phyloP scores from a whole-genome alignment of 2,329 filamentous ascomycete species.

The Botrytis cinerea region DNA sequence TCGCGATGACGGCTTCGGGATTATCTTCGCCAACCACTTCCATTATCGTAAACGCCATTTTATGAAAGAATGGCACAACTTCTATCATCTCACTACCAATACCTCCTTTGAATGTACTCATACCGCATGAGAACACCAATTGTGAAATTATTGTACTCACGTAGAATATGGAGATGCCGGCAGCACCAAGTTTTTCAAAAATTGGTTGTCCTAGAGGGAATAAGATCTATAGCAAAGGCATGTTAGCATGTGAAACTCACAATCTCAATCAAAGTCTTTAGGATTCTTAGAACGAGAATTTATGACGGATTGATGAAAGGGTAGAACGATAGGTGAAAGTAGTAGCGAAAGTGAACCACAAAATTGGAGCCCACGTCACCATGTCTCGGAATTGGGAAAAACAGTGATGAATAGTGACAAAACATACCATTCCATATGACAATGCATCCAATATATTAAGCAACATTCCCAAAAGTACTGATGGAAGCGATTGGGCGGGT shows the following conservation, averaged over 20 bases:
- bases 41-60: slow-evolving; percentile 92
- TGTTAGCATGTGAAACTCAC: slow-evolving; percentile 56
- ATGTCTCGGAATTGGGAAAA: neutral
- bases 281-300: neutral
- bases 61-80: slow-evolving; percentile 98
- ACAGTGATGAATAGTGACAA: slow-evolving; percentile 18
- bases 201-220: slow-evolving; percentile 88
- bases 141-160: slow-evolving; percentile 96
- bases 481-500: slow-evolving; percentile 73
- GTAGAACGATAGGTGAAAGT: neutral
- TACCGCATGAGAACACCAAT: slow-evolving; percentile 78
- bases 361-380: neutral
- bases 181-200: slow-evolving; percentile 82
- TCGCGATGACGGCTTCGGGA: slow-evolving; percentile 84
- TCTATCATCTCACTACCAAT: slow-evolving; percentile 98
- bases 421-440: slow-evolving; percentile 69
- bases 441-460: slow-evolving; percentile 93
- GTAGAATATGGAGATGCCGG: slow-evolving; percentile 98
- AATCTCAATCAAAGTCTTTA: neutral
- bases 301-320: neutral
- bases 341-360: neutral
- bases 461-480: slow-evolving; percentile 83
- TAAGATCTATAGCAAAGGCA: slow-evolving; percentile 59
- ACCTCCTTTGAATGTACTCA: slow-evolving; percentile 86
- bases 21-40: slow-evolving; percentile 75